Conservation (phyloP, 2,329 filamentous ascomycete genomes). For the Blastomyces emzantsi region DNA sequence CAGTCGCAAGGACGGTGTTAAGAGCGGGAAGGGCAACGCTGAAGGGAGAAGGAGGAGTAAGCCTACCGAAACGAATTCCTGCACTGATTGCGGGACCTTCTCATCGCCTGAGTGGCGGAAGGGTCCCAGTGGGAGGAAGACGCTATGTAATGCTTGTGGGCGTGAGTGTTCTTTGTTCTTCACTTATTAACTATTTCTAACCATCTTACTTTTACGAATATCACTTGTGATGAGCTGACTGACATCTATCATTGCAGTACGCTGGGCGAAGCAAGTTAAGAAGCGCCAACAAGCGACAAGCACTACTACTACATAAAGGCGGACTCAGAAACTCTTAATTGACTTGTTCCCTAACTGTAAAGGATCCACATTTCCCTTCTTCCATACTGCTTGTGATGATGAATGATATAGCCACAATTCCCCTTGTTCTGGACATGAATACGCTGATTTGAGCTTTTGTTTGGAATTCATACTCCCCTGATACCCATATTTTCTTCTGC, state of each 20-base stretch:
- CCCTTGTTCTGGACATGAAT: not conserved
- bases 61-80: conserved; percentile 76
- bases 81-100: conserved; percentile 87
- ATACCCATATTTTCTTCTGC: not conserved
- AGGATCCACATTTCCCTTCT: not conserved
- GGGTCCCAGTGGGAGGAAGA: conserved; percentile 86
- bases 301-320: not conserved
- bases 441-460: not conserved
- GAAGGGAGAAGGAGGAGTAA: conserved; percentile 87
- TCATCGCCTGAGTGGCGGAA: conserved; percentile 96
- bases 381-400: not conserved
- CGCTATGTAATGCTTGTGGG: conserved; percentile 92
- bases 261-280: conserved; percentile 66
- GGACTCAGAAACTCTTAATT: not conserved
- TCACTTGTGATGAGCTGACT: conserved; percentile 6
- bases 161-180: conserved; percentile 39
- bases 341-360: not conserved
- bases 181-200: conserved; percentile 4
- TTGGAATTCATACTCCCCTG: not conserved
- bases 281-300: conserved; percentile 41
- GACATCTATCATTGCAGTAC: conserved; percentile 31
- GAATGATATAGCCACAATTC: not conserved
- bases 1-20: conserved; percentile 56
- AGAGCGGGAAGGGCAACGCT: conserved; percentile 41
- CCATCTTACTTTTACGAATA: not conserved